Evolutionary conservation across 192 early-diverging fungal genomes (phyloP), one percentile per base, ranked within the genome.

Genomic region (Entomortierella beljakovae): DNA sequence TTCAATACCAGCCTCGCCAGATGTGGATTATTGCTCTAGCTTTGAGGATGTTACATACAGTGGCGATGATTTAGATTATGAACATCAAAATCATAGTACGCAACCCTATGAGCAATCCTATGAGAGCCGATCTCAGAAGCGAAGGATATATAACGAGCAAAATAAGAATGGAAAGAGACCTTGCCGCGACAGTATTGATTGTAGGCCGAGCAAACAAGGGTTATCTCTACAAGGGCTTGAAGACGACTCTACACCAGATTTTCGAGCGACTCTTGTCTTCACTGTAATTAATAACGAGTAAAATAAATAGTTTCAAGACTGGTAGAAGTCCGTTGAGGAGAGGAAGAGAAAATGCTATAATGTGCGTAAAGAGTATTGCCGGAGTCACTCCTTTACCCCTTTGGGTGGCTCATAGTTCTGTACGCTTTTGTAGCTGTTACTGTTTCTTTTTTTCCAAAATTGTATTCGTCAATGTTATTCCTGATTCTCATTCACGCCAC

Each of bases 401-500:
- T 6, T 50, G 49, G 20, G 23, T 22, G 49, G 23, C 23, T 25
- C 20, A 50, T 15, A 50, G 16, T 18, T 18, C 49, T 50, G 49
- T 9, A 43, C 18, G 16, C 49, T 22, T 18, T 50, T 50, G 49
- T 18, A 50, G 49, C 49, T 50, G 16, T 50, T 18, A 6, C 38
- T 9, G 3, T 37, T 4, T 6, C 32, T 43, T 37, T 29, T 31
- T 25, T 8, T 43, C 38, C 26, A 15, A 35, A 42, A 53, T 26
- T 29, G 51, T 26, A 57, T 33, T 57, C 37, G 37, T 4, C 6
- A 42, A 42, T 42, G 26, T 13, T n/a, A 58, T 51, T 60, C 48
- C 53, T 25, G 34, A 68, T 68, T 68, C 66, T 52, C 40, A 60
- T 68, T 60, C 66, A 53, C 46, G 43, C 66, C 66, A 68, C 66